Evolutionary conservation across 2,329 filamentous ascomycete genomes (phyloP).

Genomic region (Phyllosticta capitalensis): DNA sequence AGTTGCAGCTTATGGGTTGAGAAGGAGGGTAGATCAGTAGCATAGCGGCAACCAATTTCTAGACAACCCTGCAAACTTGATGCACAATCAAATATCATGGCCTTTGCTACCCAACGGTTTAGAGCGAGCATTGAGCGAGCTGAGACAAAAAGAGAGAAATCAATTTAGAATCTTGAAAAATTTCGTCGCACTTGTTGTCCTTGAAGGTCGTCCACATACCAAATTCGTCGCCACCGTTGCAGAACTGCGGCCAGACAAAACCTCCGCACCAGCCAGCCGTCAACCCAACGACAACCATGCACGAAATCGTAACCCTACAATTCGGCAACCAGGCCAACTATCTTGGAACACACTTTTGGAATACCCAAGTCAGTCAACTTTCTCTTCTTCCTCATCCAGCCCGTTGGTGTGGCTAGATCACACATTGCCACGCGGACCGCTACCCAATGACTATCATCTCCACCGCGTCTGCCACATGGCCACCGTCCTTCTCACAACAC

Average conservation of each 20-base stretch:
- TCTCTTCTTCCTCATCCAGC: background rate
- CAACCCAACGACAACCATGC: conserved; percentile 48
- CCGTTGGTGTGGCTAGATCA: background rate
- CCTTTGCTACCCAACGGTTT: background rate
- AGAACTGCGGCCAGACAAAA: background rate
- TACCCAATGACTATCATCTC: background rate
- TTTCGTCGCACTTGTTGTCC: background rate
- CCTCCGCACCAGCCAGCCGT: background rate
- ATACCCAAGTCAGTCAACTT: conserved; percentile 58
- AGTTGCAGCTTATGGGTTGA: conserved; percentile 88
- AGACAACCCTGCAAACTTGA: background rate
- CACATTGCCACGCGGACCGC: background rate
- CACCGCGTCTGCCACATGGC: background rate
- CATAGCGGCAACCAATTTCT: background rate
- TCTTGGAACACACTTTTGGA: conserved; percentile 94
- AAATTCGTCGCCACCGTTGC: background rate
- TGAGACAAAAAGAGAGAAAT: background rate
- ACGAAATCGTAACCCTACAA: conserved; percentile 90
- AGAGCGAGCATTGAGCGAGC: background rate
- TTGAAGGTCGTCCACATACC: background rate
- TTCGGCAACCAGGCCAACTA: conserved; percentile 91
- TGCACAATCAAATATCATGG: background rate
- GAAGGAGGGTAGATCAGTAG: background rate
- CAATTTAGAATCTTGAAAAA: background rate
- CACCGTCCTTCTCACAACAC: background rate